Percentiles rank a stretch among this genome's conserved stretches.
Conservation (phyloP, 208 protist genomes). For the Leishmania gerbilli region DNA sequence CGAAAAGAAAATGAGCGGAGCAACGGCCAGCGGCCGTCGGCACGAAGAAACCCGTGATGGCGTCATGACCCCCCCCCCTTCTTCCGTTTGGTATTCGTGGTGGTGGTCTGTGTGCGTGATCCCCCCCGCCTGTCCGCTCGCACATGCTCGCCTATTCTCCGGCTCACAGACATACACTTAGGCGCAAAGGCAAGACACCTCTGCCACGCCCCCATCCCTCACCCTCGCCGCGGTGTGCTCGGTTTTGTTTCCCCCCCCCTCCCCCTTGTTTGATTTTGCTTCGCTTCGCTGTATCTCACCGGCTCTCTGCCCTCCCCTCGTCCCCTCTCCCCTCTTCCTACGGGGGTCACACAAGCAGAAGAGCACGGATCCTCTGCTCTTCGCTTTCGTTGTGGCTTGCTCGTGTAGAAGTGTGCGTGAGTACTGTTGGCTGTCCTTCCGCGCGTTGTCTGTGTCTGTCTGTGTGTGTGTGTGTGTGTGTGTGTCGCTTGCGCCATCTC, state of each 20-base stretch:
- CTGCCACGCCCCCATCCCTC: background rate
- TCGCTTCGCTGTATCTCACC: background rate
- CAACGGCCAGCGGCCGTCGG: background rate
- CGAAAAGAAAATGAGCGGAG: background rate
- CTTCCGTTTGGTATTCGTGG: no score
- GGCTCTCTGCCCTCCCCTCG: background rate
- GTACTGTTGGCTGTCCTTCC: background rate
- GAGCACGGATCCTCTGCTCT: background rate
- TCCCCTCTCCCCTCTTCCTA: background rate
- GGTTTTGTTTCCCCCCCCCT: no score
- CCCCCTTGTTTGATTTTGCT: background rate
- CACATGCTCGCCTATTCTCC: background rate
- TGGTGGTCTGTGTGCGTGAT: background rate
- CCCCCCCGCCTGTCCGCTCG: background rate
- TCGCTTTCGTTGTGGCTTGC: background rate
- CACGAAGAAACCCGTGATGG: no score
- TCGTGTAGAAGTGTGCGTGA: background rate
- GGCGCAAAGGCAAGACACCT: background rate
- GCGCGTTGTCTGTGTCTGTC: no score
- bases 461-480: background rate
- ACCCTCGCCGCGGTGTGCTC: background rate
- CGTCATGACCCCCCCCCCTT: no score
- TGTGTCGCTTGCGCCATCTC: background rate
- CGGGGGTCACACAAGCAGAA: background rate
- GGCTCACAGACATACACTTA: background rate